A percentile compares a stretch with the other conserved stretches of the same genome.
These are phyloP conservation scores for Alternaria sp. DNA, from an alignment of 2,329 filamentous ascomycete genomes.

Conservation along the genomic window DNA sequence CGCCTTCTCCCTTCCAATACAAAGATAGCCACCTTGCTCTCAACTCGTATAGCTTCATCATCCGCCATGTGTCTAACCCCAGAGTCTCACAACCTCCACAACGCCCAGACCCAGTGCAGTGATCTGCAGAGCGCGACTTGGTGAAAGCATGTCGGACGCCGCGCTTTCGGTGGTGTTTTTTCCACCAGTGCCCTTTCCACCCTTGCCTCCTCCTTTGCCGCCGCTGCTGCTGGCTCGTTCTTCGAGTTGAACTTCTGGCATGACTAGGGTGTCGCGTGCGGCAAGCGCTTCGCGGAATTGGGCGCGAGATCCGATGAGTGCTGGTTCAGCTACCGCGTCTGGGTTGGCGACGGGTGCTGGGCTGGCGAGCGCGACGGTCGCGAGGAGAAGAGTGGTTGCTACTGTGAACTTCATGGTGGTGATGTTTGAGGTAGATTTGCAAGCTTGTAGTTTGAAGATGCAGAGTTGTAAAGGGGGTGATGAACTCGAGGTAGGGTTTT, in stretches of 20 bases:
- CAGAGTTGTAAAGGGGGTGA: not conserved
- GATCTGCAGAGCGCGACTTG: slow-evolving; percentile 32
- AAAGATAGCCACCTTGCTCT: no score
- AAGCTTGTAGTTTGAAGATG: not conserved
- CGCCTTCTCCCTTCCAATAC: not conserved
- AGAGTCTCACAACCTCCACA: slow-evolving; percentile 28
- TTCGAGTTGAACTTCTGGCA: slow-evolving; percentile 24
- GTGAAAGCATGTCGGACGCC: slow-evolving; percentile 23
- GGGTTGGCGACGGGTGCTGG: slow-evolving; percentile 32
- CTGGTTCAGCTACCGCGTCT: slow-evolving; percentile 10
- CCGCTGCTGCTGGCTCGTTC: slow-evolving; percentile 12
- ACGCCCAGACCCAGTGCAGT: slow-evolving; percentile 36
- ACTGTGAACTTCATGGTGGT: slow-evolving; percentile 36
- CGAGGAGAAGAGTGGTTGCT: slow-evolving; percentile 29
- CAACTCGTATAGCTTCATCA: not conserved
- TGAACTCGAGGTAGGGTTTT: not conserved
- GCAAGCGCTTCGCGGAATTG: slow-evolving; percentile 11
- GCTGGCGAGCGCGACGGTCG: slow-evolving; percentile 33
- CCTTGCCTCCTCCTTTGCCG: slow-evolving; percentile 7
- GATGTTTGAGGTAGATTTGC: not conserved
- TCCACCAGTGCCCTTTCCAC: slow-evolving; percentile 1
- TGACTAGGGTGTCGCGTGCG: slow-evolving; percentile 15
- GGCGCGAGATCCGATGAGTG: slow-evolving; percentile 4
- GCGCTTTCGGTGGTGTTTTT: slow-evolving; percentile 21
- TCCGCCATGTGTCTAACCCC: no score